Evolutionary conservation across 2,329 filamentous ascomycete genomes (phyloP), one percentile per base, ranked within the genome.

Genomic region (Talaromyces sp.): DNA sequence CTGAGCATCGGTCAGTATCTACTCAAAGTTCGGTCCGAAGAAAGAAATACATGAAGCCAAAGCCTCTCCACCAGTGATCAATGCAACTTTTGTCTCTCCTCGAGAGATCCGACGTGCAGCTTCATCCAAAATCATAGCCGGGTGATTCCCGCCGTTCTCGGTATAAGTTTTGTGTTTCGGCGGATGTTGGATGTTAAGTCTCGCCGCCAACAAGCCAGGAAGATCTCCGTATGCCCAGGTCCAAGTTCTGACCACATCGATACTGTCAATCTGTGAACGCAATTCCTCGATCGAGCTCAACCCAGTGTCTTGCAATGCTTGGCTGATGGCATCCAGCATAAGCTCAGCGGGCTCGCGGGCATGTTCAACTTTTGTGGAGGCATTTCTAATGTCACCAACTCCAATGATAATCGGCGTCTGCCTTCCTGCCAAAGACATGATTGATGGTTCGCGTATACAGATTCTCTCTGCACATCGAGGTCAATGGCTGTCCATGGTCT

Each of bases 61-160:
- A 12, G 87, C 85, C 68, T 89, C 87, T 10, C 85, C 87, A 2
- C 87, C 87, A 1, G 83, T 81, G 0, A 89, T 70, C 41, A 89
- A 69, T 0, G 84, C 84, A 6, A 88, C 77, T 17, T 78, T 84
- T 10, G 72, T 80, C 57, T 85, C 74, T 1, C 84, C 80, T 24
- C 68, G 71, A 0, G 83, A 76, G 14, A 89, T 79, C 29, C 84
- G 76, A 19, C 81, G 74, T 1, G 85, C 85, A 0, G 85, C 85
- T 57, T 86, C 82, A 62, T 89, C 86, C n/a, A 88, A 78, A 10
- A 88, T 68, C 61, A 81, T 79, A 0, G 80, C 85, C 0, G 87
- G 86, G 32, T 85, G 81, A 64, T 88, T 84, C 0, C 87, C 87
- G 0, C 85, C 86, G 74, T 88, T 85, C 2, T 81, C 80, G 26